Conservation (phyloP, 2,329 filamentous ascomycete species). For the Fusarium pilosicola region DNA sequence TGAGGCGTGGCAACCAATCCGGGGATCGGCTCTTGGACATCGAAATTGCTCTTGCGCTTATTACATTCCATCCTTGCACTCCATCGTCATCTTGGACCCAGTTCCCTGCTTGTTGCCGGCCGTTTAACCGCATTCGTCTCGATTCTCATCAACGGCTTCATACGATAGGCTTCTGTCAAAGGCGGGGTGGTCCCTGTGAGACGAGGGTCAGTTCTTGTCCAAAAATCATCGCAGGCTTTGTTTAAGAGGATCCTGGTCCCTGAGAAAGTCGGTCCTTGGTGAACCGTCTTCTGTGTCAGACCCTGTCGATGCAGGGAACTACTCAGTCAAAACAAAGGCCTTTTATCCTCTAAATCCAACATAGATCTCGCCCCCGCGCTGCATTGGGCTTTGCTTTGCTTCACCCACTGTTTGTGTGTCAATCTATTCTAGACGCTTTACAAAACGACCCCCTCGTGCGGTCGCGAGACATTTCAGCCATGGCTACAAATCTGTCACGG, state of each 20-base stretch:
- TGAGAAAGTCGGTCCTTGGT: slow-evolving; percentile 30
- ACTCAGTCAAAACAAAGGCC: slow-evolving; percentile 31
- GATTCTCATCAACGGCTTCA: slow-evolving; percentile 34
- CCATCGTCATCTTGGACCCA: slow-evolving; percentile 34
- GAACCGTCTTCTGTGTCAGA: slow-evolving; percentile 45
- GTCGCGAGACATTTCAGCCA: slow-evolving; percentile 29
- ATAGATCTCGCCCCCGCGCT: slow-evolving; percentile 31
- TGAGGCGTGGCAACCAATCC: slow-evolving; percentile 29
- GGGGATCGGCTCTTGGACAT: slow-evolving; percentile 30
- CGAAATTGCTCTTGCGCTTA: slow-evolving; percentile 39
- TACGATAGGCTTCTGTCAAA: slow-evolving; percentile 39
- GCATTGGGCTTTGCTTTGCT: slow-evolving; percentile 6
- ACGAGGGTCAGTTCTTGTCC: slow-evolving; percentile 34
- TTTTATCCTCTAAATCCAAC: slow-evolving; percentile 36
- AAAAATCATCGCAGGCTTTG: slow-evolving; percentile 22
- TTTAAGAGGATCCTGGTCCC: slow-evolving; percentile 38
- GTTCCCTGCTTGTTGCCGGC: slow-evolving; percentile 41
- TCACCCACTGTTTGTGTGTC: slow-evolving; percentile 21
- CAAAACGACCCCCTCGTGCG: slow-evolving; percentile 21
- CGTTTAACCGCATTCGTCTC: slow-evolving; percentile 41
- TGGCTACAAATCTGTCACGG: slow-evolving; percentile 40
- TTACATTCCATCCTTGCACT: slow-evolving; percentile 35
- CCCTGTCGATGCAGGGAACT: slow-evolving; percentile 40
- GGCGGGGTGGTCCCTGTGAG: slow-evolving; percentile 43
- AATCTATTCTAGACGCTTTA: slow-evolving; percentile 36